Evolutionary conservation across 1,284 basidiomycete genomes (phyloP), one percentile per base, ranked within the genome.

Genomic region (Kwoniella shivajii): DNA sequence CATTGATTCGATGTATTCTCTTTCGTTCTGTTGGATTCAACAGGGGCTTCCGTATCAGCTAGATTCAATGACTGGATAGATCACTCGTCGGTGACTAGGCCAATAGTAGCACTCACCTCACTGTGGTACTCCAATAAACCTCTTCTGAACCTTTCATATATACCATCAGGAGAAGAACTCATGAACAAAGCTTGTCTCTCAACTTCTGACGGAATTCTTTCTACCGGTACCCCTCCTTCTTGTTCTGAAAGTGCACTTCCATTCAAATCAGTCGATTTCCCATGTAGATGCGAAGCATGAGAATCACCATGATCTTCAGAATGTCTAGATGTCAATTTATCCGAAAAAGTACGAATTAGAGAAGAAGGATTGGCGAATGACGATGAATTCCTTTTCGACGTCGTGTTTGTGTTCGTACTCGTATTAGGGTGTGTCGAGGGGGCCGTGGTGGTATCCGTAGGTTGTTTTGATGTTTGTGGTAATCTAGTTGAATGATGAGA

Each of bases 121-220:
- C 64, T 67, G 42, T 75, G 73, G 46, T 77, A 68, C 45, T 75
- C 71, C 27, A 77, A 54, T 44, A 78, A 49, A 1, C 76, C 76
- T 16, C 66, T 53, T 34, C 74, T 50, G 56, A 77, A 76, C 14
- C 68, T 59, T 64, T 75, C 74, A 41, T 76, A 77, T 16, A 75
- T 44, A 10, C 69, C 69, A 2, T 44, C 29, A 13, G 69, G 72
- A 10, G 29, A 16, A 2, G 56, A 48, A 11, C 53, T 59, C 66
- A 71, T 70, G 38, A 72, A 67, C 24, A 52, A 45, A 24, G 65
- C 63, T 51, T 69, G 67, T 22, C 67, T 57, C 33, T 60, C 58
- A 39, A 61, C 61, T 31, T 68, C 66, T 7, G 54, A 44, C 13
- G 46, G 54, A 10, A 39, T 31, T 36, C 43, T 31, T 22, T 45